Evolutionary conservation across 78 protist genomes (phyloP).

Genomic region (Tieghemostelium lacteum): DNA sequence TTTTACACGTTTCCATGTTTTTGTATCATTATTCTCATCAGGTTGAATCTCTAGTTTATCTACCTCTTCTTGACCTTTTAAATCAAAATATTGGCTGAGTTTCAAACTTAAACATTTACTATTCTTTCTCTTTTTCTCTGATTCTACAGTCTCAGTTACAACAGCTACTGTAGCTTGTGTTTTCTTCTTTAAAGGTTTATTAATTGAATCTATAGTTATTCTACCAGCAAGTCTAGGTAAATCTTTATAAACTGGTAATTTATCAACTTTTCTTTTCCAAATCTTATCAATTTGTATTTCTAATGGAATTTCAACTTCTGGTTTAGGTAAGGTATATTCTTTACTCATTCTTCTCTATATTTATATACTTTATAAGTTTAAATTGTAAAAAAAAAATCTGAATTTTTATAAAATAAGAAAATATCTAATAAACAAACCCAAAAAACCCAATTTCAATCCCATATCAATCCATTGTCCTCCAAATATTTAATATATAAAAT

Average conservation of each 20-base stretch:
- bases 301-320: background rate
- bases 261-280: background rate
- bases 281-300: background rate
- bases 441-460: too few relatives aligned
- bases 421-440: too few relatives aligned
- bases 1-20: slow-evolving; percentile 21
- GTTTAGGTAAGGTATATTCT: background rate
- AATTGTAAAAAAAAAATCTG: too few relatives aligned
- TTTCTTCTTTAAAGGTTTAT: background rate
- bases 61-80: background rate
- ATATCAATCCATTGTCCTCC: too few relatives aligned
- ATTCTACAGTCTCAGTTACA: background rate
- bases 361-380: too few relatives aligned
- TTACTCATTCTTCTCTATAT: background rate
- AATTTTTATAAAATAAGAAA: too few relatives aligned
- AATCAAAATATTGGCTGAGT: background rate
- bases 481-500: too few relatives aligned
- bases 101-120: slow-evolving; percentile 10
- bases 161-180: background rate
- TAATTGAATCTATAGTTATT: slow-evolving; percentile 6
- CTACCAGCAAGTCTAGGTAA: slow-evolving; percentile 65
- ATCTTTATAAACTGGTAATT: slow-evolving; percentile 69
- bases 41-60: slow-evolving; percentile 14
- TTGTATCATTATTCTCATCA: slow-evolving; percentile 2
- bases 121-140: background rate